Conservation (phyloP, 495 filamentous ascomycete genomes). For the Venustampulla echinocandica region DNA sequence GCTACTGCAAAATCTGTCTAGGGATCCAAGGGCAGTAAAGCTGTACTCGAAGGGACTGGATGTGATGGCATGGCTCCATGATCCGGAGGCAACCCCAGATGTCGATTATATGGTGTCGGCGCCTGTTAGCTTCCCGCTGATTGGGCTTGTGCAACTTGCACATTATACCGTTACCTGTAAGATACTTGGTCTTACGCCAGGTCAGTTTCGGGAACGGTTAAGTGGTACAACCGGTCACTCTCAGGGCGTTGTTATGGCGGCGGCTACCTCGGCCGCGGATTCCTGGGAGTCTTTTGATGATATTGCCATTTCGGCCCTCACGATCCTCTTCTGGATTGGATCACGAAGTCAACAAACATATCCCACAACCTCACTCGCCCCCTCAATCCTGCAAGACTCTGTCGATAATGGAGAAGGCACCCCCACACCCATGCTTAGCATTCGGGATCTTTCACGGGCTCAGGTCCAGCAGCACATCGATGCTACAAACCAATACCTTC, state of each 20-base stretch:
- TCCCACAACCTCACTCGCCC: conserved; percentile 87
- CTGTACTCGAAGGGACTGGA: conserved; percentile 93
- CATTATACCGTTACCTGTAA: conserved; percentile 92
- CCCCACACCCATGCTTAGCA: conserved; percentile 95
- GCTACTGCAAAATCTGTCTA: conserved; percentile 73
- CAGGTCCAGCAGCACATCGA: conserved; percentile 92
- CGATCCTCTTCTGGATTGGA: conserved; percentile 98
- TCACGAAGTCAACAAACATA: conserved; percentile 97
- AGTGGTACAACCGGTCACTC: conserved; percentile 92
- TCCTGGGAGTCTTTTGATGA: conserved; percentile 85
- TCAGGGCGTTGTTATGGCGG: conserved; percentile 88
- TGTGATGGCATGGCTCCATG: conserved; percentile 83
- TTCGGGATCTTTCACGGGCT: conserved; percentile 77
- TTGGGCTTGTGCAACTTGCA: conserved; percentile 88
- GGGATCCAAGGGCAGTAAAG: conserved; percentile 82
- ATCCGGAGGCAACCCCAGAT: conserved; percentile 81
- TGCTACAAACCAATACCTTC: conserved; percentile 91
- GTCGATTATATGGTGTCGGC: conserved; percentile 93
- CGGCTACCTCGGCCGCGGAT: conserved; percentile 79
- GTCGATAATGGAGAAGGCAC: conserved; percentile 86
- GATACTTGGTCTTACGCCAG: conserved; percentile 76
- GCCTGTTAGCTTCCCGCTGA: conserved; percentile 92
- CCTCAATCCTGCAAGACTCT: conserved; percentile 85
- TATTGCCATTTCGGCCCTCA: conserved; percentile 67
- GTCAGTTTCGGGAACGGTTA: conserved; percentile 71